phyloP scores from a whole-genome alignment of 2,329 filamentous ascomycete genomes.

The Cyphellophora attinorum region DNA sequence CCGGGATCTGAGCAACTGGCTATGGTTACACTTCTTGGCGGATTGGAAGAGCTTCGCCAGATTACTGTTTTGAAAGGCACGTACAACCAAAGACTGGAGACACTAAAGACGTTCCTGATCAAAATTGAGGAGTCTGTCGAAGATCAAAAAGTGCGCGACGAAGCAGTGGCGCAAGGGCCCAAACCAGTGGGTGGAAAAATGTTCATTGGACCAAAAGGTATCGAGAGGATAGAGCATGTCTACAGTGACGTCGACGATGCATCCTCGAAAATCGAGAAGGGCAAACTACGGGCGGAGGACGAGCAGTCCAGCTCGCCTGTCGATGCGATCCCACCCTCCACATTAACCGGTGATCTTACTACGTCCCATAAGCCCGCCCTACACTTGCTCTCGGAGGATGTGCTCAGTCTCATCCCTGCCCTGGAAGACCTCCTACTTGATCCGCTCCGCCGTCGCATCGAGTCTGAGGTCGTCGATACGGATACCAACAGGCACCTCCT shows the following conservation, averaged over 20 bases:
- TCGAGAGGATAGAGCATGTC: not conserved
- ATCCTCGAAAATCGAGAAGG: not conserved
- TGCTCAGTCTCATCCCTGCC: not conserved
- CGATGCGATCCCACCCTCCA: not conserved
- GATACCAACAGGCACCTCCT: too few relatives aligned
- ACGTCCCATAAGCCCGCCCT: not conserved
- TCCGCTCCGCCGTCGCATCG: not conserved
- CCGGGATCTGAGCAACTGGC: conserved; percentile 3
- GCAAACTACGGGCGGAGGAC: too few relatives aligned
- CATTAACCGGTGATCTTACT: not conserved
- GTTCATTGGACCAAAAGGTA: not conserved
- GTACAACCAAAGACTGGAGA: conserved; percentile 2
- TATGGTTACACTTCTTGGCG: conserved; percentile 5
- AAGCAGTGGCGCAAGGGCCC: not conserved
- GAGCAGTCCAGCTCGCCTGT: too few relatives aligned
- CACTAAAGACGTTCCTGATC: conserved; percentile 1
- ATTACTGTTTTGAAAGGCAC: conserved; percentile 5
- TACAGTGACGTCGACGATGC: not conserved
- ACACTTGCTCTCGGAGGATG: not conserved
- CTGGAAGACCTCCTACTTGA: not conserved
- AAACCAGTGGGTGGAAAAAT: not conserved
- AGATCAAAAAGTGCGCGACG: not conserved
- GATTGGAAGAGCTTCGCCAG: conserved; percentile 5
- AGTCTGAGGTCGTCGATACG: not conserved
- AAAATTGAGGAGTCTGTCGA: not conserved